Base-by-base conservation (phyloP, 192 early-diverging fungal genomes). In the Podila clonocystis region DNA sequence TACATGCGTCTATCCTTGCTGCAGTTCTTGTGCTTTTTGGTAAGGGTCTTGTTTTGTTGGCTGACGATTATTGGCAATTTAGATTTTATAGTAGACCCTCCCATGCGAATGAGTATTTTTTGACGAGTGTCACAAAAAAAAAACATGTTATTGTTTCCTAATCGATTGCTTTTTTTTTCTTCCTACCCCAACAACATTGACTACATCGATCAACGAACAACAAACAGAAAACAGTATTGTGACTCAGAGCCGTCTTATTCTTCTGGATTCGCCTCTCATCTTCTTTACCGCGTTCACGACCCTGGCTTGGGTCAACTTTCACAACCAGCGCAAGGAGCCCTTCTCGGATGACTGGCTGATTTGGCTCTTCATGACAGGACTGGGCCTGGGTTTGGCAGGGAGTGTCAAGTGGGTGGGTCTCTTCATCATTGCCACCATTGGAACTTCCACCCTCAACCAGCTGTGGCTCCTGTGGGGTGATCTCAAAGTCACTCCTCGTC, bases 371-470 rank as follows among this genome's bases (percentile, higher is more conserved):
- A 68, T 96, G 82, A 96, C 97, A 22, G 97, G 97, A 8, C 59
- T 95, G 58, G 90, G 90, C 38, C 72, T 98, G 65, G 95, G 94
- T 12, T 83, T 88, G 52, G 89, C 93, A 19, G 63, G 90, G 49
- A 91, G 96, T 73, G 91, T 93, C 80, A 99, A 99, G 80, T 95
- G 95, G 95, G 97, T 98, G 31, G 97, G 97, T 22, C 84, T 98
- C 33, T 96, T 99, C 69, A 91, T 91, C 5, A 90, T 98, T 61
- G 94, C 92, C 11, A 87, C 93, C 13, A 86, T 99, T 62, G 97
- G 97, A 9, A 80, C 94, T 52, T 94, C 94, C 29, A 94, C 93
- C 1, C 67, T 97, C 67, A 89, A 91, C 60, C 94, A 97, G 59
- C 85, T 98, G 30, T 98, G 97, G 97, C 82, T 92, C 52, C 80